phyloP scores from a whole-genome alignment of 1,139 yeast genomes.

The Scheffersomyces parashehatae region DNA sequence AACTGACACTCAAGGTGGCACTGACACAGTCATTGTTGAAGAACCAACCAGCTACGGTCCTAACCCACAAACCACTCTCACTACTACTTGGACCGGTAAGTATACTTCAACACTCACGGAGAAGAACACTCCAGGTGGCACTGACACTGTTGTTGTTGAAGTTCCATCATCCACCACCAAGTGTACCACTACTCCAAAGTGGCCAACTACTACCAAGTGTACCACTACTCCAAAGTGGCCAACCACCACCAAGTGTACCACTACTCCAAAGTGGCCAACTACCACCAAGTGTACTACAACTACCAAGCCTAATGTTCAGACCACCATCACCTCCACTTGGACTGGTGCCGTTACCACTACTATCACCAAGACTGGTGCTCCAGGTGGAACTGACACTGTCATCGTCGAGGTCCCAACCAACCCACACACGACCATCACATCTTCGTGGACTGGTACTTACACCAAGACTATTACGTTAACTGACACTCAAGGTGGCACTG shows the following conservation, averaged over 20 bases:
- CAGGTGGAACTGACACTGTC: slow-evolving; percentile 11
- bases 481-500: slow-evolving; percentile 9
- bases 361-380: slow-evolving; percentile 5
- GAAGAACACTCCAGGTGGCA: slow-evolving; percentile 5
- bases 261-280: slow-evolving; percentile 2
- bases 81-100: neutral
- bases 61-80: slow-evolving; percentile 5
- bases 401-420: slow-evolving; percentile 4
- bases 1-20: neutral
- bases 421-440: slow-evolving; percentile 10
- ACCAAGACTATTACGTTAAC: slow-evolving; percentile 6
- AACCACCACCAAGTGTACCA: slow-evolving; percentile 12
- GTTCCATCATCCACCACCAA: slow-evolving; percentile 13
- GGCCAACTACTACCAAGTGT: slow-evolving; percentile 9
- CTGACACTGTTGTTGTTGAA: slow-evolving; percentile 13
- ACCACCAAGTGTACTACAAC: slow-evolving; percentile 12
- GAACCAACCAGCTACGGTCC: slow-evolving; percentile 1
- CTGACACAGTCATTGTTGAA: neutral
- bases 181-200: slow-evolving; percentile 7
- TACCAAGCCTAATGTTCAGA: slow-evolving; percentile 10
- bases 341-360: slow-evolving; percentile 10
- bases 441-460: slow-evolving; percentile 5
- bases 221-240: slow-evolving; percentile 6
- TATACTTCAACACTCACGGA: slow-evolving; percentile 7
- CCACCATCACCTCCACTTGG: slow-evolving; percentile 7